Percentiles rank a stretch among this genome's conserved stretches.
These are phyloP conservation scores for Russula vinacea DNA, from an alignment of 768 basidiomycete species.

Conservation along the genomic window DNA sequence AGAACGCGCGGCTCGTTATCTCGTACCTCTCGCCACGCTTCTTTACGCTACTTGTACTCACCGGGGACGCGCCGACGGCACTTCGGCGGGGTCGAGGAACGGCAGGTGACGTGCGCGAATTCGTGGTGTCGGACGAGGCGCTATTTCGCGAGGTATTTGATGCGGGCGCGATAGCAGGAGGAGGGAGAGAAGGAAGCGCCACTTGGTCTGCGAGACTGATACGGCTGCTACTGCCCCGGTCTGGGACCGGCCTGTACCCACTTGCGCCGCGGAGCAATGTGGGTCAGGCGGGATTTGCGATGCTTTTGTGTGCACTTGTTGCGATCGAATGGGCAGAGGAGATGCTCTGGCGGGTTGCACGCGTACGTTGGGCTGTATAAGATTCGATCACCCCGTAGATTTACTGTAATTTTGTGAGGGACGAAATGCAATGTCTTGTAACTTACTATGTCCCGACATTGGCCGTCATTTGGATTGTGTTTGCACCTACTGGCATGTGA, in stretches of 20 bases:
- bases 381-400: too few relatives aligned
- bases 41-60: constrained; percentile 38
- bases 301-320: not conserved
- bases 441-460: too few relatives aligned
- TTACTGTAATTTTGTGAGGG: too few relatives aligned
- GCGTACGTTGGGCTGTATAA: constrained; percentile 5
- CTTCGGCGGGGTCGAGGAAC: not conserved
- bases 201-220: not conserved
- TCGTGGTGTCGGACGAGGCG: constrained; percentile 9
- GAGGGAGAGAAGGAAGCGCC: too few relatives aligned
- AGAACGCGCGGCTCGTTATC: constrained; percentile 30
- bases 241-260: not conserved
- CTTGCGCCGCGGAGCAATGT: not conserved
- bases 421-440: too few relatives aligned
- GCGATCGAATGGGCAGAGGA: constrained; percentile 6
- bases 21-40: constrained; percentile 46
- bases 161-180: not conserved
- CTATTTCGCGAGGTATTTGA: constrained; percentile 9
- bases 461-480: too few relatives aligned
- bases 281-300: not conserved
- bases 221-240: not conserved
- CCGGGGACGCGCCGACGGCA: not conserved
- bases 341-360: constrained; percentile 5
- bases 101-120: not conserved
- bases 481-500: too few relatives aligned